phyloP scores from a whole-genome alignment of 1,284 basidiomycete species.

The Ustilago vetiveriae region DNA sequence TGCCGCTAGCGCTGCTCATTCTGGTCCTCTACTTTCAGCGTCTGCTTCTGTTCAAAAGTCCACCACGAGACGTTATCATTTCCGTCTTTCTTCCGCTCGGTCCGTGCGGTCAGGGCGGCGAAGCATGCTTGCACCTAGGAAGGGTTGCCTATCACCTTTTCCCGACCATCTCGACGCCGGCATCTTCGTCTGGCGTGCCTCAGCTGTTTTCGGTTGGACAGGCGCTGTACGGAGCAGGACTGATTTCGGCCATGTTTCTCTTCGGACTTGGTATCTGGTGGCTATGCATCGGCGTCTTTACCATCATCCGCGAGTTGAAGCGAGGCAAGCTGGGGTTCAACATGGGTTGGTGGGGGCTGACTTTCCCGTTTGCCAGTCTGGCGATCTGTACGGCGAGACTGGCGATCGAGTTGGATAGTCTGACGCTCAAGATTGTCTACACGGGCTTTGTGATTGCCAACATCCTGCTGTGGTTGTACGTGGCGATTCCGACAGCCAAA shows the following conservation, averaged over 20 bases:
- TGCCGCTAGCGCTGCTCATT: constrained; percentile 53
- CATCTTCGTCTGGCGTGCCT: constrained; percentile 28
- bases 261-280: constrained; percentile 59
- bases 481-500: constrained; percentile 51
- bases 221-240: constrained; percentile 56
- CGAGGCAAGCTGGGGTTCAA: constrained; percentile 51
- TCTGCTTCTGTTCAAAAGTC: constrained; percentile 54
- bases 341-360: constrained; percentile 57
- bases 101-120: constrained; percentile 57
- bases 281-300: constrained; percentile 46
- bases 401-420: constrained; percentile 50
- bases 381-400: constrained; percentile 49
- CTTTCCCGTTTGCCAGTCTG: constrained; percentile 52
- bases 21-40: constrained; percentile 60
- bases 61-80: constrained; percentile 59
- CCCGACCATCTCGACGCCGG: constrained; percentile 35
- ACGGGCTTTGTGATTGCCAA: constrained; percentile 47
- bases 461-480: constrained; percentile 44
- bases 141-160: constrained; percentile 47
- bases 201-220: constrained; percentile 47
- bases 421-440: constrained; percentile 54
- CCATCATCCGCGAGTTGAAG: constrained; percentile 43
- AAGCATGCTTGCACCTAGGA: constrained; percentile 58
- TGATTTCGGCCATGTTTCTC: constrained; percentile 53
- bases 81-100: constrained; percentile 56